Percentiles rank a stretch among this genome's conserved stretches.
Conservation (phyloP, 345 rosid species). For the Citrus maxima region DNA sequence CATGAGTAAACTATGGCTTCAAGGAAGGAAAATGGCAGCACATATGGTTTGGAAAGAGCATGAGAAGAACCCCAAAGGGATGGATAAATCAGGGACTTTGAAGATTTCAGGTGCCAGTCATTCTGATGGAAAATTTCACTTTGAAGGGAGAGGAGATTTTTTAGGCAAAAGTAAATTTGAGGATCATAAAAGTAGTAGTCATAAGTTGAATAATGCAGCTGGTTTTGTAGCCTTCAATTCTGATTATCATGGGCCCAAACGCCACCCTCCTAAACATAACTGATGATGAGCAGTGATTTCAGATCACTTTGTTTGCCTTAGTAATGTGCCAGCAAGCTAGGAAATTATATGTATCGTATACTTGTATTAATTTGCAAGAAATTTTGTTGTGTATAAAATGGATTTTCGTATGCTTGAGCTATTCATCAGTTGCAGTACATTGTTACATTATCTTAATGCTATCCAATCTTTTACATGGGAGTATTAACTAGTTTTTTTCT, state of each 20-base stretch:
- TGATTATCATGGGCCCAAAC: constrained; percentile 42
- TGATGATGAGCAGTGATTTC: constrained; percentile 13
- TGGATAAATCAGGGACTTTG: background rate
- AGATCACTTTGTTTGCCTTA: constrained; percentile 11
- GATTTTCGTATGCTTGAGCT: background rate
- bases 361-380: background rate
- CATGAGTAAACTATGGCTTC: constrained; percentile 10
- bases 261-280: constrained; percentile 45
- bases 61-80: background rate
- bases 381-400: background rate
- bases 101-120: constrained; percentile 46
- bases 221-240: constrained; percentile 35
- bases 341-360: background rate
- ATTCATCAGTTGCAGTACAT: background rate
- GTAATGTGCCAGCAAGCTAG: constrained; percentile 4
- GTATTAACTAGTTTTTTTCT: no score
- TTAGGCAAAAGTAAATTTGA: constrained; percentile 12
- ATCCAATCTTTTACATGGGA: background rate
- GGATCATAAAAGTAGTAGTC: constrained; percentile 1
- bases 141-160: constrained; percentile 20
- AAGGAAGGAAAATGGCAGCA: constrained; percentile 42
- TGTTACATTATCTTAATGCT: background rate
- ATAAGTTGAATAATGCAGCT: constrained; percentile 14
- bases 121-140: constrained; percentile 31
- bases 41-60: constrained; percentile 9